Evolutionary conservation across 441 rosid genomes (phyloP).

Genomic region (Pelargonium citronellum): DNA sequence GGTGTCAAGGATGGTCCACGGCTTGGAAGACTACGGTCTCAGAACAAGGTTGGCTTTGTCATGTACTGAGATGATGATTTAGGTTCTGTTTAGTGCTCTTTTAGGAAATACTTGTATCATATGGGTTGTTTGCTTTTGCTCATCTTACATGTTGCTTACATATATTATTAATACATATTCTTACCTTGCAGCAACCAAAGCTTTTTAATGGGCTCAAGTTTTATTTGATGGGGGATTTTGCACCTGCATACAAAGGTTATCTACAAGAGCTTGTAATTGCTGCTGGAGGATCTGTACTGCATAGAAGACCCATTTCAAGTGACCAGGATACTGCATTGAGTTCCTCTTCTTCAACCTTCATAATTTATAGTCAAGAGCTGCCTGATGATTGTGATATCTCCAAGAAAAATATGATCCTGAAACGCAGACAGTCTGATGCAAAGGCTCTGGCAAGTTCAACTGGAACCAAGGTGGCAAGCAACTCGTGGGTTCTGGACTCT

Average conservation of each 20-base stretch:
- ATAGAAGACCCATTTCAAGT: not conserved
- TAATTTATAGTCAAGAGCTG: not conserved
- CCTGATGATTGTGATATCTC: not conserved
- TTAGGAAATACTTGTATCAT: not conserved
- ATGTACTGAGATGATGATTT: not conserved
- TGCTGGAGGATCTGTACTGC: constrained; percentile 6
- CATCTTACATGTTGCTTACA: not conserved
- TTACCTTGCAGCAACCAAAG: constrained; percentile 56
- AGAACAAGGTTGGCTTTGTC: constrained; percentile 44
- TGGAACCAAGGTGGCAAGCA: constrained; percentile 61
- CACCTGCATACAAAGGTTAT: not conserved
- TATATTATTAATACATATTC: constrained; percentile 3
- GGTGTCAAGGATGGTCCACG: constrained; percentile 69
- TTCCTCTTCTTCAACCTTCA: constrained; percentile 6
- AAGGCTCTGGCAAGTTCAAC: constrained; percentile 56
- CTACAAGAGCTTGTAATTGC: constrained; percentile 1
- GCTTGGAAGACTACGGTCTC: constrained; percentile 61
- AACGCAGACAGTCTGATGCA: constrained; percentile 28
- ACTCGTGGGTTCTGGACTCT: constrained; percentile 74
- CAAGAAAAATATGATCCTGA: not conserved
- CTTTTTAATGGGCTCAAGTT: constrained; percentile 43
- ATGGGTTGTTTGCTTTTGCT: not conserved
- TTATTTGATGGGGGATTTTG: constrained; percentile 7
- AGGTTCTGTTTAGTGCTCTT: not conserved
- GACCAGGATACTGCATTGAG: not conserved